phyloP scores from a whole-genome alignment of 2,329 filamentous ascomycete species.

The Cladophialophora chaetospira region DNA sequence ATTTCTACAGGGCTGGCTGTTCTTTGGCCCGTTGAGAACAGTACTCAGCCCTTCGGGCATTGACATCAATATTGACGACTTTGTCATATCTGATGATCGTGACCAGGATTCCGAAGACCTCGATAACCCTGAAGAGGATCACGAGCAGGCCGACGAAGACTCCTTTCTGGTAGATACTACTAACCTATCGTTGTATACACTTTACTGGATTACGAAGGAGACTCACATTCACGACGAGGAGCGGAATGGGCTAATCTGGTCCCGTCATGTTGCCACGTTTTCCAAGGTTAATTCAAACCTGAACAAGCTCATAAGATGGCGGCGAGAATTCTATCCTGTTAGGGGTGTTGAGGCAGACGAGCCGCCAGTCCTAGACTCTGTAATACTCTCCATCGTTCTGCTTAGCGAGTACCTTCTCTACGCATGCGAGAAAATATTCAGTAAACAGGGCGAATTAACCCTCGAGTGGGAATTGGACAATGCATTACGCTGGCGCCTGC shows the following conservation, averaged over 20 bases:
- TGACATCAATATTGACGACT: background rate
- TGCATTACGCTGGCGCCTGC: background rate
- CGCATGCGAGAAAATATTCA: background rate
- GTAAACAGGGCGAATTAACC: background rate
- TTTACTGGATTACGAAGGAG: background rate
- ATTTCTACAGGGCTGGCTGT: background rate
- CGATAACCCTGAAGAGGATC: background rate
- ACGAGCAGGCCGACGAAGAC: background rate
- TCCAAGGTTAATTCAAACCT: background rate
- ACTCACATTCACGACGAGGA: background rate
- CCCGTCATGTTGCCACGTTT: background rate
- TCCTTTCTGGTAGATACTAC: background rate
- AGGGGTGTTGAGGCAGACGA: background rate
- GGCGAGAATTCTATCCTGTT: background rate
- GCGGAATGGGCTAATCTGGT: background rate
- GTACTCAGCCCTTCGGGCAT: background rate
- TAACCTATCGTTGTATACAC: background rate
- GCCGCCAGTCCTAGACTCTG: background rate
- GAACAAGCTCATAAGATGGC: background rate
- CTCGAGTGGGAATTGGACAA: background rate
- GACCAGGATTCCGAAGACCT: background rate
- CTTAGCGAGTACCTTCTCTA: background rate
- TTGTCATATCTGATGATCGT: background rate
- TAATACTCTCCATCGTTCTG: background rate
- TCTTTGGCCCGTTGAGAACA: background rate